These are phyloP conservation scores for Aristolochia contorta DNA, from an alignment of 164 flowering plant species.

Conservation along the genomic window DNA sequence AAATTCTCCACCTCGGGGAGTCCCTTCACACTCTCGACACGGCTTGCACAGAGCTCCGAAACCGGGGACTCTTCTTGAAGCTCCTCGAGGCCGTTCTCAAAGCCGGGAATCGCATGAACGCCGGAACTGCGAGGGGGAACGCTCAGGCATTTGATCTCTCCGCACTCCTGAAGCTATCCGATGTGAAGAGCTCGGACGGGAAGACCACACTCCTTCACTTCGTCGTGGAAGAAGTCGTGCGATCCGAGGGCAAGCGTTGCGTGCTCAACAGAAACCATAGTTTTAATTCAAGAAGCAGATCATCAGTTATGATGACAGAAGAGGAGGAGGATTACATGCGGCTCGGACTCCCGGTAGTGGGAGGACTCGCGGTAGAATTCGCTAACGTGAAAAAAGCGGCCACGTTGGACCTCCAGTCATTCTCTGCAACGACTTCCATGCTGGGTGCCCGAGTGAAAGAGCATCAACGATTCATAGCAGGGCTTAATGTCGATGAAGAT, in stretches of 20 bases:
- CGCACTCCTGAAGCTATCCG: constrained; percentile 58
- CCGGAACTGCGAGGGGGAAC: constrained; percentile 80
- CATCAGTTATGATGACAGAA: constrained; percentile 7
- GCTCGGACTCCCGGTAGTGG: constrained; percentile 53
- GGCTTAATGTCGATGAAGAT: constrained; percentile 11
- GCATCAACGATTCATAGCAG: constrained; percentile 17
- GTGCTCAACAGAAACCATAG: constrained; percentile 31
- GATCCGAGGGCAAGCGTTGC: constrained; percentile 62
- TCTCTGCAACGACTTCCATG: constrained; percentile 20
- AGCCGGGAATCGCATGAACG: constrained; percentile 81
- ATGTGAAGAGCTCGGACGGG: constrained; percentile 70
- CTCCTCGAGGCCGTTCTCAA: constrained; percentile 82
- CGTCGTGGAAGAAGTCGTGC: constrained; percentile 69
- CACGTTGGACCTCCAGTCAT: constrained; percentile 33
- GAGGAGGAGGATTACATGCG: constrained; percentile 43
- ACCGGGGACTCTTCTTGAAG: constrained; percentile 58
- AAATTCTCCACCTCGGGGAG: constrained; percentile 43
- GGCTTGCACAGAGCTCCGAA: constrained; percentile 63
- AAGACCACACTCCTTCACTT: constrained; percentile 75
- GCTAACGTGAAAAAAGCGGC: constrained; percentile 68
- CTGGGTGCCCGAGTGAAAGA: constrained; percentile 27
- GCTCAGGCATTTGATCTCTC: constrained; percentile 70
- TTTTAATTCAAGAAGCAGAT: constrained; percentile 16
- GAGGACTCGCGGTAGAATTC: constrained; percentile 50
- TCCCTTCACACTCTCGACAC: constrained; percentile 40